Percentiles rank a stretch among this genome's conserved stretches.
Evolutionary conservation across 306 rosid genomes (phyloP).

Genomic region (Castanea crenata): DNA sequence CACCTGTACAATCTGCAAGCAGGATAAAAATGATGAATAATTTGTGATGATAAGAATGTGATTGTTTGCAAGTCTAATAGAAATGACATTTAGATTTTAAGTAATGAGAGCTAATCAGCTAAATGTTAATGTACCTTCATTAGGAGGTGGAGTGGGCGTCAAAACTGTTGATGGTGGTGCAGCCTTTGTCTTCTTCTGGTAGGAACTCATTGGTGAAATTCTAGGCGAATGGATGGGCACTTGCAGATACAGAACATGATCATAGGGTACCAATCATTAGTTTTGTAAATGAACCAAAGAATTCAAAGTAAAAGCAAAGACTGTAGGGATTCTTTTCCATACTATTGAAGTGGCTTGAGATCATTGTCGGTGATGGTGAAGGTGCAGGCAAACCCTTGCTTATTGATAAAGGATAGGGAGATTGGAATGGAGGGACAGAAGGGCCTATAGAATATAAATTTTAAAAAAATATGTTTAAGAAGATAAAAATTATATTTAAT

Average conservation of each 20-base stretch:
- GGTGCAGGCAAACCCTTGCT: conserved; percentile 41
- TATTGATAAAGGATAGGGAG: conserved; percentile 47
- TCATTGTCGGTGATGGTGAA: conserved; percentile 54
- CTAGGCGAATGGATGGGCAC: conserved; percentile 60
- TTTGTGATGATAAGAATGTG: conserved; percentile 13
- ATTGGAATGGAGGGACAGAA: conserved; percentile 43
- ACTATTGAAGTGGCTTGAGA: conserved; percentile 48
- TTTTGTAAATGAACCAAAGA: neutral
- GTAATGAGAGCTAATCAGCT: conserved; percentile 6
- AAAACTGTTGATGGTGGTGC: conserved; percentile 63
- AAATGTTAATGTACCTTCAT: conserved; percentile 48
- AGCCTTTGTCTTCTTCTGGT: conserved; percentile 45
- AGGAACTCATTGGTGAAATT: conserved; percentile 61
- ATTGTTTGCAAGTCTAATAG: neutral
- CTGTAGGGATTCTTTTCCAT: conserved; percentile 26
- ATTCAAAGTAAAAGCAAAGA: conserved; percentile 8
- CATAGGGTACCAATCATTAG: conserved; percentile 19
- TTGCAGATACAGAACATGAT: conserved; percentile 35
- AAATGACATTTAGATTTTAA: conserved; percentile 6
- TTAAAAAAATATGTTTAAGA: neutral
- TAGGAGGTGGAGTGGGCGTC: conserved; percentile 87
- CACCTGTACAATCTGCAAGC: conserved; percentile 63
- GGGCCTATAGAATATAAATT: conserved; percentile 37
- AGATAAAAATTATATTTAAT: conserved; percentile 12
- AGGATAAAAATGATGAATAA: conserved; percentile 13